Evolutionary conservation across 225 moss, liverwort and hornwort species (phyloP).

Genomic region (Neckera pumila): DNA sequence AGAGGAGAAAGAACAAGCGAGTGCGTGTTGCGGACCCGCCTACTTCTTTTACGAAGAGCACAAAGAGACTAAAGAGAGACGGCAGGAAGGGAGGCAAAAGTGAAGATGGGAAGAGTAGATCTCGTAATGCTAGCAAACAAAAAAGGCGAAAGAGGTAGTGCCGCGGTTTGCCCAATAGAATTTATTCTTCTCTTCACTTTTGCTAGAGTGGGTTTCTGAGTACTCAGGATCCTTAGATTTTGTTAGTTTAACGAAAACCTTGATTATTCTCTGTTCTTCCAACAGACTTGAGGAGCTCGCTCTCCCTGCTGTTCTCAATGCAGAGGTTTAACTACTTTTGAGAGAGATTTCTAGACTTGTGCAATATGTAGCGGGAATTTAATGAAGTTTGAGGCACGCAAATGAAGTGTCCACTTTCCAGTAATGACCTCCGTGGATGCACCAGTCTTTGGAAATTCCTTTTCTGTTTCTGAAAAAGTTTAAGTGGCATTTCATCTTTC

Average conservation of each 20-base stretch:
- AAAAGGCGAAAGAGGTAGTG: constrained; percentile 49
- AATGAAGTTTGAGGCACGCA: constrained; percentile 7
- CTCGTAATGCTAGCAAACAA: constrained; percentile 52
- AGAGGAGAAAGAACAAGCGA: constrained; percentile 52
- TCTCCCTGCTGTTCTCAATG: not conserved
- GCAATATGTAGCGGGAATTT: not conserved
- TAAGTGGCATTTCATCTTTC: not conserved
- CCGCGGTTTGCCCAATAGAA: not conserved
- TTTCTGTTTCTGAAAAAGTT: not conserved
- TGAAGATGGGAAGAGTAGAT: constrained; percentile 37
- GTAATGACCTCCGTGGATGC: not conserved
- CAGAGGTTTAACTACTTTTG: not conserved
- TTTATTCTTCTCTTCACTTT: not conserved
- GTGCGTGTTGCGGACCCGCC: constrained; percentile 50
- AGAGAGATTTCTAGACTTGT: not conserved
- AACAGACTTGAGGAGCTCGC: not conserved
- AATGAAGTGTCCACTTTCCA: constrained; percentile 9
- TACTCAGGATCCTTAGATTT: constrained; percentile 4
- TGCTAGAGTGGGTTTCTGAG: not conserved
- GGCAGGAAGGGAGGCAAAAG: constrained; percentile 15
- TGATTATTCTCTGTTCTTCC: not conserved
- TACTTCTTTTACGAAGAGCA: constrained; percentile 54
- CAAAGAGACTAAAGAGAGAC: constrained; percentile 32
- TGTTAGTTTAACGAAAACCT: not conserved
- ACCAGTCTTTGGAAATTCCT: not conserved